Evolutionary conservation across 2,329 filamentous ascomycete genomes (phyloP), one percentile per base, ranked within the genome.

Genomic region (Calonectria ilicicola): DNA sequence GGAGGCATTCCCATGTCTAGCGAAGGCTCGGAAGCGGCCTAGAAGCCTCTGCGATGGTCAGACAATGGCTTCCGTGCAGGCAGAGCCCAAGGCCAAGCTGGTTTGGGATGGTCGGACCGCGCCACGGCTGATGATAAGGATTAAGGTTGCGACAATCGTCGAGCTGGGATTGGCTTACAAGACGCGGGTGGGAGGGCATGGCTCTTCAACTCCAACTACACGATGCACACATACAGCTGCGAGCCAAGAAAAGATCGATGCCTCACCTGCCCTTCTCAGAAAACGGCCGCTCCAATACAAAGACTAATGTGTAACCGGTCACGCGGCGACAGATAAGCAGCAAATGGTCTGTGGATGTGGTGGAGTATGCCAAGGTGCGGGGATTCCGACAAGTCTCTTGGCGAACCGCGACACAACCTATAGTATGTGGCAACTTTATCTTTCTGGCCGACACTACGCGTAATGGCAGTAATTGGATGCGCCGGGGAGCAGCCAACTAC

Each of bases 221-320:
- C 40, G 40, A 63, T 10, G 58, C 40, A n/a, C 38, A 3, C 58
- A 23, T 27, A n/a, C 58, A 26, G 9, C 17, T 19, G 12, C 40
- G 40, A 29, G 58, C 58, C 58, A 63, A 63, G 58, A 46, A 63
- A 62, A 56, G 64, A 77, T 77, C 67, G 68, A 68, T 76, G 66
- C 63, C 62, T 12, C 74, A 78, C 77, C 77, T 78, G 78, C 77
- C 77, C 21, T 76, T 75, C 72, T 51, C 8, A 72, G 77, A 68
- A 77, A 70, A 42, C 53, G 44, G 73, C 23, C 21, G 21, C 6
- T 38, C 8, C n/a, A n/a, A 26, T 38, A 38, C 63, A 67, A 49
- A 67, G 27, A 42, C 67, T 47, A 65, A 17, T 42, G 40, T 27
- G 46, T 29, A 68, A 19, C 32, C 53, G 60, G 74, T 76, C 75